A percentile compares a stretch with the other conserved stretches of the same genome.
Conservation (phyloP, 306 rosid genomes). For the Prunus fruticosa region DNA sequence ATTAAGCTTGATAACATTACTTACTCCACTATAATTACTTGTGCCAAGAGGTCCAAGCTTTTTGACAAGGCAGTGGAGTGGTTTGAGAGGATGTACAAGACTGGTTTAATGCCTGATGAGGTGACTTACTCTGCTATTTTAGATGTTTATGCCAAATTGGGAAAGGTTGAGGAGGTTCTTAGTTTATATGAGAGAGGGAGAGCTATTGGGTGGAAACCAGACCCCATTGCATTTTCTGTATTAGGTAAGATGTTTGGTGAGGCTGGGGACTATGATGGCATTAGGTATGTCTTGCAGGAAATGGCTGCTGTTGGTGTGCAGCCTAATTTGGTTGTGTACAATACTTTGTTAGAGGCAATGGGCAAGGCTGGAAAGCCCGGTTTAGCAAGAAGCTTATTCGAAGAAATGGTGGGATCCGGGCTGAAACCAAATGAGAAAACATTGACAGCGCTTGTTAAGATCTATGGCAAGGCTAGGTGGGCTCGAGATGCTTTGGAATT, state of each 20-base stretch:
- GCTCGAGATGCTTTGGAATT: constrained; percentile 72
- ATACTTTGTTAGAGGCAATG: constrained; percentile 91
- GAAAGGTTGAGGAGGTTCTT: constrained; percentile 80
- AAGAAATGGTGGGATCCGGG: constrained; percentile 78
- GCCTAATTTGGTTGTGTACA: constrained; percentile 85
- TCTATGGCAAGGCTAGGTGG: constrained; percentile 96
- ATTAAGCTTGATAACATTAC: constrained; percentile 77
- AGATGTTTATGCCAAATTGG: constrained; percentile 85
- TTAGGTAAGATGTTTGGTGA: constrained; percentile 96
- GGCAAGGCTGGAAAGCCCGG: constrained; percentile 98
- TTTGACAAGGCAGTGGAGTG: constrained; percentile 82
- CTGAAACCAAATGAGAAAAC: constrained; percentile 80
- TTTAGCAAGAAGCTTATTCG: constrained; percentile 75
- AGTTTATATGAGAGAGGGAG: constrained; percentile 85
- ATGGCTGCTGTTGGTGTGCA: constrained; percentile 72
- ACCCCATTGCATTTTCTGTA: constrained; percentile 66
- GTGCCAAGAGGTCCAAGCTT: constrained; percentile 68
- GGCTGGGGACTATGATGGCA: constrained; percentile 91
- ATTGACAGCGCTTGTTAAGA: constrained; percentile 72
- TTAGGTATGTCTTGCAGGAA: constrained; percentile 79
- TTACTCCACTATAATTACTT: constrained; percentile 77
- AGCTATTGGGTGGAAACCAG: constrained; percentile 95
- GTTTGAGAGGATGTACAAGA: constrained; percentile 95
- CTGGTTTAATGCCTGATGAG: constrained; percentile 94
- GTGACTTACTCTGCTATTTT: constrained; percentile 86